A percentile compares a stretch with the other conserved stretches of the same genome.
Evolutionary conservation across 805 yeast genomes (phyloP).

Genomic region (Myxozyma sirexii): DNA sequence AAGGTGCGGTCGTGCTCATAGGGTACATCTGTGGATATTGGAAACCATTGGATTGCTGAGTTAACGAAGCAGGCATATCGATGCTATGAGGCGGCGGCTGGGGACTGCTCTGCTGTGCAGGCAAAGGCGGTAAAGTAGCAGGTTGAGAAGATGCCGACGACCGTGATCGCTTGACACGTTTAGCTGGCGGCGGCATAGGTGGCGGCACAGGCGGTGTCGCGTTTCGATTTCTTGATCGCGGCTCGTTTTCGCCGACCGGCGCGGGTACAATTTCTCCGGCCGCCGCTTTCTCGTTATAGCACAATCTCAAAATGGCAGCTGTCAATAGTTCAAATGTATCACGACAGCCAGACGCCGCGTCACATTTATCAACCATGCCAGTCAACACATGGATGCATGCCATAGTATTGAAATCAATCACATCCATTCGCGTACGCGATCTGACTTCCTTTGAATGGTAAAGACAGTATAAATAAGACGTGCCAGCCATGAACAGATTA

Average conservation of each 20-base stretch:
- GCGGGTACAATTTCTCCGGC: slow-evolving; percentile 32
- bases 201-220: slow-evolving; percentile 32
- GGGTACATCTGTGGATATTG: slow-evolving; percentile 12
- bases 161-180: slow-evolving; percentile 17
- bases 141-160: slow-evolving; percentile 3
- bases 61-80: neutral
- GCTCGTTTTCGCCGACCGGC: slow-evolving; percentile 2
- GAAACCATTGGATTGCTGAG: neutral
- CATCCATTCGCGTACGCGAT: slow-evolving; percentile 49
- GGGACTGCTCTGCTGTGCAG: neutral
- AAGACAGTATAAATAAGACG: slow-evolving; percentile 75
- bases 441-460: slow-evolving; percentile 67
- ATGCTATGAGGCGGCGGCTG: neutral
- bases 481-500: slow-evolving; percentile 85
- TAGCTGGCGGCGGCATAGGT: slow-evolving; percentile 34
- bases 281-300: slow-evolving; percentile 39
- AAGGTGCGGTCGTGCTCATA: neutral
- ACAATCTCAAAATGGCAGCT: slow-evolving; percentile 66
- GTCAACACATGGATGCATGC: slow-evolving; percentile 55
- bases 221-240: slow-evolving; percentile 5
- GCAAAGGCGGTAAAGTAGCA: slow-evolving; percentile 8
- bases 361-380: slow-evolving; percentile 68
- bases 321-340: slow-evolving; percentile 72
- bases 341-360: slow-evolving; percentile 72
- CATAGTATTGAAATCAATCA: slow-evolving; percentile 52